phyloP scores from a whole-genome alignment of 1,139 yeast species.

The Hanseniaspora uvarum region DNA sequence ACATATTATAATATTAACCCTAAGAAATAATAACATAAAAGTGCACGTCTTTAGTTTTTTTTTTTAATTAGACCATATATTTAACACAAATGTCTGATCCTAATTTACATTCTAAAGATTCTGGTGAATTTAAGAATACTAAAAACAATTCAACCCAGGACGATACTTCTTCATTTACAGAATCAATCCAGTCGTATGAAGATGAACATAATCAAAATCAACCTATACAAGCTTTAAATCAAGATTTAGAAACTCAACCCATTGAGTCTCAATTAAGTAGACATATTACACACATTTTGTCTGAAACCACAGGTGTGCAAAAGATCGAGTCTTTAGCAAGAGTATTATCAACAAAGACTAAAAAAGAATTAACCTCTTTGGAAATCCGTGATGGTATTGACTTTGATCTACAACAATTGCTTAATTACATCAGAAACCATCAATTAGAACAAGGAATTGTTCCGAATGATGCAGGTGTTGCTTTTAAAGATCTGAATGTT shows the following conservation, averaged over 20 bases:
- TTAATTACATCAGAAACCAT: slow-evolving; percentile 33
- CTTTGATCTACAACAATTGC: slow-evolving; percentile 35
- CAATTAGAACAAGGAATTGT: slow-evolving; percentile 38
- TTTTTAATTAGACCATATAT: too few relatives aligned
- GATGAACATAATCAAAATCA: slow-evolving; percentile 7
- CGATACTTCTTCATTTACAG: slow-evolving; percentile 16
- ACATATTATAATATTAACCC: too few relatives aligned
- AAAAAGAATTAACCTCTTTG: slow-evolving; percentile 32
- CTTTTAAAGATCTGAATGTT: slow-evolving; percentile 39
- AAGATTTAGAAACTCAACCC: slow-evolving; percentile 23
- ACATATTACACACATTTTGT: slow-evolving; percentile 27
- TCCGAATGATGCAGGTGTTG: slow-evolving; percentile 42
- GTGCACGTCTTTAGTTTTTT: too few relatives aligned
- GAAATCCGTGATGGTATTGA: slow-evolving; percentile 34
- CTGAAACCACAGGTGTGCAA: slow-evolving; percentile 31
- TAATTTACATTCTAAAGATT: neutral
- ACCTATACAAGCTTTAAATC: slow-evolving; percentile 12
- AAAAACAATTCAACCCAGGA: slow-evolving; percentile 1
- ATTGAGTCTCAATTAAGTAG: slow-evolving; percentile 28
- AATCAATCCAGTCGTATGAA: slow-evolving; percentile 18
- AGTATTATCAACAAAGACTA: slow-evolving; percentile 36
- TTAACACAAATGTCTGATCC: neutral
- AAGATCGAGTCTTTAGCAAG: slow-evolving; percentile 37
- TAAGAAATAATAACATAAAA: too few relatives aligned
- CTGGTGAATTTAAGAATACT: neutral